Conservation (phyloP, 768 basidiomycete species). For the Lanmaoa rubissima region DNA sequence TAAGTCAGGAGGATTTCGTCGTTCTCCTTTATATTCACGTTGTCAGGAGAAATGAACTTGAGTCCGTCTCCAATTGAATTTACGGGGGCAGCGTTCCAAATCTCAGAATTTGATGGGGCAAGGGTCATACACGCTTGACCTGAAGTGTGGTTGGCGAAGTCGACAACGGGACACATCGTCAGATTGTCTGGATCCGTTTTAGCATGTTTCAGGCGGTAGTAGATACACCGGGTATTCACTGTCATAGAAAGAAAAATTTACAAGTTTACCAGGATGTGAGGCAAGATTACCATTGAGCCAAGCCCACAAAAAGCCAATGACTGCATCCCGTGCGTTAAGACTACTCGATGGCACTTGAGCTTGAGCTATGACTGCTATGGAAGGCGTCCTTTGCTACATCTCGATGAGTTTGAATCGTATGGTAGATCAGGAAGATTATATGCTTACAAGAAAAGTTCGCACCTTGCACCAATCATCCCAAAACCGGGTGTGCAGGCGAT, state of each 20-base stretch:
- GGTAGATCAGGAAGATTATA: not conserved
- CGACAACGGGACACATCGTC: slow-evolving; percentile 85
- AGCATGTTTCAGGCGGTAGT: slow-evolving; percentile 52
- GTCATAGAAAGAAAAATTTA: slow-evolving; percentile 6
- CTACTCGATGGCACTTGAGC: not conserved
- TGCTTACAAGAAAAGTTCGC: slow-evolving; percentile 51
- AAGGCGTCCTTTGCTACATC: slow-evolving; percentile 8
- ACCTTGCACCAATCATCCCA: slow-evolving; percentile 57
- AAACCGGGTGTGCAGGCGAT: slow-evolving; percentile 48
- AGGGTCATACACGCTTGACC: slow-evolving; percentile 44
- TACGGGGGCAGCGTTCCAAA: slow-evolving; percentile 37
- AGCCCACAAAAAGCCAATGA: slow-evolving; percentile 70
- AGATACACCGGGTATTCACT: slow-evolving; percentile 95
- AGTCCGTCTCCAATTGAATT: slow-evolving; percentile 44
- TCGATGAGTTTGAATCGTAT: not conserved
- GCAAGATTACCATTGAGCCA: slow-evolving; percentile 80
- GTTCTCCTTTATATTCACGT: slow-evolving; percentile 40
- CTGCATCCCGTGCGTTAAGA: slow-evolving; percentile 6
- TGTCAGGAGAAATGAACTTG: slow-evolving; percentile 48
- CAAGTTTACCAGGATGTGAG: slow-evolving; percentile 3
- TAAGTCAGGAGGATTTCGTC: slow-evolving; percentile 80
- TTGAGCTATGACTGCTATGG: not conserved
- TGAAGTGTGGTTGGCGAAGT: slow-evolving; percentile 81
- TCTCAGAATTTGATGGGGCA: slow-evolving; percentile 34
- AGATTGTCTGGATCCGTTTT: slow-evolving; percentile 68